Conservation (phyloP, 345 rosid genomes). For the Sonneratia caseolaris region DNA sequence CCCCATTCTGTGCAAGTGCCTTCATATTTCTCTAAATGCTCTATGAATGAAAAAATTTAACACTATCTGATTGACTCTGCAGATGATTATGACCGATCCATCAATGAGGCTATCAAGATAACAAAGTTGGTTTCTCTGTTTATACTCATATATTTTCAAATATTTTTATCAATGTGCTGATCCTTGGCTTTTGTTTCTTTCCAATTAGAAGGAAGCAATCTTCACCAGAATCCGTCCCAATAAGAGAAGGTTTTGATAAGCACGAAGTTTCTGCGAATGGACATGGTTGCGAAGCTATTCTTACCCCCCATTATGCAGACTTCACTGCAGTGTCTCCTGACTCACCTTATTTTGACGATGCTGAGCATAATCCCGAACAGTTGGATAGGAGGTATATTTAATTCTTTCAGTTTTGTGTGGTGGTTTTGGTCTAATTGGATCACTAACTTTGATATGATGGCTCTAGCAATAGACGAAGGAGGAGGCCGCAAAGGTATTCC, state of each 20-base stretch:
- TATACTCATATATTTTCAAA: not conserved
- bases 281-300: slow-evolving; percentile 40
- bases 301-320: slow-evolving; percentile 29
- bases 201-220: slow-evolving; percentile 61
- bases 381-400: slow-evolving; percentile 65
- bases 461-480: slow-evolving; percentile 66
- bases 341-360: slow-evolving; percentile 62
- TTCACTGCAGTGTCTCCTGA: slow-evolving; percentile 43
- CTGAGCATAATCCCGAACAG: slow-evolving; percentile 35
- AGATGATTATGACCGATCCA: slow-evolving; percentile 98
- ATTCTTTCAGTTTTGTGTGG: not conserved
- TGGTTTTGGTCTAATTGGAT: not conserved
- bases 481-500: slow-evolving; percentile 84
- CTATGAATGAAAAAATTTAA: not conserved
- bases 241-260: slow-evolving; percentile 53
- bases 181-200: slow-evolving; percentile 12
- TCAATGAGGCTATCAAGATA: slow-evolving; percentile 94
- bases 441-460: slow-evolving; percentile 11
- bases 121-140: slow-evolving; percentile 51
- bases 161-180: not conserved
- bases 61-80: slow-evolving; percentile 23
- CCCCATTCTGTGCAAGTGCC: not conserved
- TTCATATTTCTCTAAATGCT: not conserved
- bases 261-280: slow-evolving; percentile 73
- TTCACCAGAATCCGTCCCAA: slow-evolving; percentile 62